Base-by-base conservation (phyloP, 1,284 basidiomycete genomes). In the Xanthoconium separans region DNA sequence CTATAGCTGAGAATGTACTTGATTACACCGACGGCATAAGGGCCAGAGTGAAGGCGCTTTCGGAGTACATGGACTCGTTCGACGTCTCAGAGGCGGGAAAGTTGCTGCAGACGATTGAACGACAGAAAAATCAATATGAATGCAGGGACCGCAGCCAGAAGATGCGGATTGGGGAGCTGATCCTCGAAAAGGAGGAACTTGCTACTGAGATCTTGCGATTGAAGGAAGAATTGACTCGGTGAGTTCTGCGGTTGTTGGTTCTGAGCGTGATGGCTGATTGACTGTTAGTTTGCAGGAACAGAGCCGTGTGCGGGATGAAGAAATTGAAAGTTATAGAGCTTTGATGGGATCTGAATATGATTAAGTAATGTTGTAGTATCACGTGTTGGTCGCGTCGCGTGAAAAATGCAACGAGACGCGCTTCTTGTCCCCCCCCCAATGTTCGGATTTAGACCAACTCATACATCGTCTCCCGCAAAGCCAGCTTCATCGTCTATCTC, bases 401-500 rank as follows among this genome's bases (percentile, higher is more conserved):
- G 53, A 50, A 60, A 53, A 6, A 50, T 51, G 31, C 10, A 18
- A 24, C 20, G 43, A 16, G 9, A 44, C 60, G 62, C 57, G 60
- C 37, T 56, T 50, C 30, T 50, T 11, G 8, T 30, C n/a, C 13
- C 36, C 36, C 16, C n/a, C 36, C 7, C 9, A 49, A 69, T 73
- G 68, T 60, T 60, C 47, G 68, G 70, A 6, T 69, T 69, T 50
- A 67, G 55, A 50, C 70, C 68, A 8, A 34, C 49, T 8, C 68
- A 59, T 39, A 70, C 70, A 6, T 69, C 68, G 2, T 73, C 68
- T 6, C 68, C 68, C 6, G 63, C 68, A 10, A 72, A 64, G 6
- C 54, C 49, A 7, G 42, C 39, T 8, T 45, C 56, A 4, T 56
- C 56, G 4, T 55, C 68, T n/a, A 46, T 50, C 34, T 43, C 52